Evolutionary conservation across 2,329 filamentous ascomycete species (phyloP).

Genomic region (Cladobotryum mycophilum): DNA sequence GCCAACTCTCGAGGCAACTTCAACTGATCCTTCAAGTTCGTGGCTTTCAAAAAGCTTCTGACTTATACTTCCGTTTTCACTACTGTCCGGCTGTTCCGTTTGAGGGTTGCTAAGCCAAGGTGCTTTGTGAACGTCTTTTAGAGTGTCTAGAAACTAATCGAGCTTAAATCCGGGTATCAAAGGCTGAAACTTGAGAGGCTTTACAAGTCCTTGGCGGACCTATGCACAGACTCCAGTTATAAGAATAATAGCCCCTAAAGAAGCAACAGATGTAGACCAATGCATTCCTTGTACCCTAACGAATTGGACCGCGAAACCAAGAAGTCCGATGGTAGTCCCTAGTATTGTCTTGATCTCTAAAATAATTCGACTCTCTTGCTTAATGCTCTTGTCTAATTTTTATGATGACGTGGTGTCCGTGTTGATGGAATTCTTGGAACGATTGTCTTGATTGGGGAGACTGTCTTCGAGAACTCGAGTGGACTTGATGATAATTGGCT

Average conservation of each 20-base stretch:
- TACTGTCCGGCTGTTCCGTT: too few species aligned
- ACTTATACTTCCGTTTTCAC: too few species aligned
- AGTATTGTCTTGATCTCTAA: conserved; percentile 14
- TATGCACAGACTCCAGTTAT: background rate
- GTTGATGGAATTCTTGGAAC: too few species aligned
- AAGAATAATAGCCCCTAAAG: background rate
- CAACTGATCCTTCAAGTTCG: too few species aligned
- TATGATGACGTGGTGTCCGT: too few species aligned
- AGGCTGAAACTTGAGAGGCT: background rate
- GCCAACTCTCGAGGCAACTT: too few species aligned
- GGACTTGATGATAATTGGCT: background rate
- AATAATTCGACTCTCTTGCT: background rate
- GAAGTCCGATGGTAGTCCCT: conserved; percentile 14
- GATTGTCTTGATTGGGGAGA: too few species aligned
- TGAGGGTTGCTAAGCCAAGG: too few species aligned
- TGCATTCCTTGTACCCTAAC: conserved; percentile 13
- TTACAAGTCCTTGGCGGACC: conserved; percentile 3
- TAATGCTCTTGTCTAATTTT: too few species aligned
- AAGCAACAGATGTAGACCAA: conserved; percentile 4
- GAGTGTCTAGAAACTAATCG: conserved; percentile 1
- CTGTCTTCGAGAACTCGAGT: background rate
- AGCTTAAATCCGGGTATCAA: background rate
- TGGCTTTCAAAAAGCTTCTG: too few species aligned
- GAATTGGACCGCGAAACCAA: conserved; percentile 25
- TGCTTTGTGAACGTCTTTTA: background rate